Conservation (phyloP, 2,329 filamentous ascomycete genomes). For the Calonectria pseudoturangicola region DNA sequence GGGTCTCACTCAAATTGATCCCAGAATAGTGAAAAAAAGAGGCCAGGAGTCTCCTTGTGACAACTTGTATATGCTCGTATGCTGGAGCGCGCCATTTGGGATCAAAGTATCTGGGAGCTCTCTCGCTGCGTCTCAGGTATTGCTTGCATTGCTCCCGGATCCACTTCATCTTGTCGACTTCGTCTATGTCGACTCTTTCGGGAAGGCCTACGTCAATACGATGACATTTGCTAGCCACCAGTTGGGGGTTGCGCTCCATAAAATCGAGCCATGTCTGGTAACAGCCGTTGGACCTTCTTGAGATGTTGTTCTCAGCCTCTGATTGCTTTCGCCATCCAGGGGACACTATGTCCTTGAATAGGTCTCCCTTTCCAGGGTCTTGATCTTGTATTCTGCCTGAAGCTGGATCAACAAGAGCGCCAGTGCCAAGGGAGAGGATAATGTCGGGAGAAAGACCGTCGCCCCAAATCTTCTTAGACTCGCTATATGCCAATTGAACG, state of each 20-base stretch:
- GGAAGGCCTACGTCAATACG: not conserved
- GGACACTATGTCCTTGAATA: not conserved
- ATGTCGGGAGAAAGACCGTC: constrained; percentile 31
- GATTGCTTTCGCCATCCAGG: constrained; percentile 6
- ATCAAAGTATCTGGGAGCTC: not conserved
- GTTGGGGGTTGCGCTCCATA: not conserved
- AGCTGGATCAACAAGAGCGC: not conserved
- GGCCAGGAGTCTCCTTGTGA: not conserved
- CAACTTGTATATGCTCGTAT: not conserved
- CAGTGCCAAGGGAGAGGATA: constrained; percentile 21
- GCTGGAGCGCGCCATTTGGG: not conserved
- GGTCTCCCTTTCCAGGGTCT: not conserved
- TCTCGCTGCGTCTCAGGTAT: not conserved
- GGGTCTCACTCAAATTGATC: not conserved
- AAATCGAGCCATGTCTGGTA: not conserved
- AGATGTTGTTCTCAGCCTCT: not conserved
- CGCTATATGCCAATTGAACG: constrained; percentile 11
- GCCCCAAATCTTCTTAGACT: constrained; percentile 38
- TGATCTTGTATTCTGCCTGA: not conserved
- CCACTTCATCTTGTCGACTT: not conserved
- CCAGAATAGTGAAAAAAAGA: constrained; percentile 11
- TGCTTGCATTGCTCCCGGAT: not conserved
- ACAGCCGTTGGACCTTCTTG: not conserved
- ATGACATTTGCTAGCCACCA: not conserved
- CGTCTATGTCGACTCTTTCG: not conserved